These are phyloP conservation scores for Solanum pinnatisectum DNA, from an alignment of 257 asterid genomes.

Conservation along the genomic window DNA sequence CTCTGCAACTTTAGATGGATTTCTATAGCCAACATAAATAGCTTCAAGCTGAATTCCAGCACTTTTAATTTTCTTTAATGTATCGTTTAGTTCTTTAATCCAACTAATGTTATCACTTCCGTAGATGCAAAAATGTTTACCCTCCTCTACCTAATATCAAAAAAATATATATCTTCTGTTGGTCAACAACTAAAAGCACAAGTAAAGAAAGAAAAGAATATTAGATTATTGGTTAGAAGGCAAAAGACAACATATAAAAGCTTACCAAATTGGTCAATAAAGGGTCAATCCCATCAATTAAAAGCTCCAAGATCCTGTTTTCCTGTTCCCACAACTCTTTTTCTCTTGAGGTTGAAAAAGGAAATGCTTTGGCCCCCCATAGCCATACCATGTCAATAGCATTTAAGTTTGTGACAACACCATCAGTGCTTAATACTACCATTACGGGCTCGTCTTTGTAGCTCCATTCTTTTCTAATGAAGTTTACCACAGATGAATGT, in stretches of 20 bases:
- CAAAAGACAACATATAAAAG: background rate
- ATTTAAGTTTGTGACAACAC: slow-evolving; percentile 38
- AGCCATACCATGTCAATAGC: slow-evolving; percentile 69
- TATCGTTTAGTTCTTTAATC: slow-evolving; percentile 34
- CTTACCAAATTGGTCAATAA: slow-evolving; percentile 42
- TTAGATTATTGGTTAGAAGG: background rate
- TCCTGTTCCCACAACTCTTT: slow-evolving; percentile 45
- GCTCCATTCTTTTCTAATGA: slow-evolving; percentile 44
- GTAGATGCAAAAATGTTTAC: slow-evolving; percentile 39
- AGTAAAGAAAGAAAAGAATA: background rate
- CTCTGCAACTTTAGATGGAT: slow-evolving; percentile 22
- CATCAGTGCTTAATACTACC: slow-evolving; percentile 39
- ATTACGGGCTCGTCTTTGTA: slow-evolving; percentile 33
- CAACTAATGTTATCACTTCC: slow-evolving; percentile 53
- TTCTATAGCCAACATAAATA: slow-evolving; percentile 54
- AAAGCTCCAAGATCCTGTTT: slow-evolving; percentile 26
- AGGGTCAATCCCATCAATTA: slow-evolving; percentile 38
- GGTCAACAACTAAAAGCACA: background rate
- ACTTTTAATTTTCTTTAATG: slow-evolving; percentile 18
- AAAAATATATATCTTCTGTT: background rate
- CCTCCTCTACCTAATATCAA: slow-evolving; percentile 40
- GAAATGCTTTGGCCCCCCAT: slow-evolving; percentile 67
- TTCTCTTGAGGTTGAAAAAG: slow-evolving; percentile 54
- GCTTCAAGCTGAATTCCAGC: slow-evolving; percentile 35
- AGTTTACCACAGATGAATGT: slow-evolving; percentile 27